Evolutionary conservation across 192 early-diverging fungal genomes (phyloP).

Genomic region (Chytriomyces sp.): DNA sequence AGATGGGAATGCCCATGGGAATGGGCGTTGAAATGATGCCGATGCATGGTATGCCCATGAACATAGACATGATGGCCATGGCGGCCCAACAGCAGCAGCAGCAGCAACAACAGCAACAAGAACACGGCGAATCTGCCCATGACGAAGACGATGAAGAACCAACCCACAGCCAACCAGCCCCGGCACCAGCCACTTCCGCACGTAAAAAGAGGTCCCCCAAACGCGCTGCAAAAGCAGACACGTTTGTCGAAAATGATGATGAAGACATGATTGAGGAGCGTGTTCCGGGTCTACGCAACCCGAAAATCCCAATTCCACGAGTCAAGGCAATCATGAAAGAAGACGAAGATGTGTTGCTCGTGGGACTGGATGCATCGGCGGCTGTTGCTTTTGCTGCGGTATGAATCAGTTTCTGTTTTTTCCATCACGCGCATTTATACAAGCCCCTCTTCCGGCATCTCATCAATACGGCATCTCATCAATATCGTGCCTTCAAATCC

Average conservation of each 20-base stretch:
- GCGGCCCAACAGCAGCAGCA: not conserved
- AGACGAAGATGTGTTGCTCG: conserved; percentile 23
- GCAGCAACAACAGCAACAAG: not conserved
- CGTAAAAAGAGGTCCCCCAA: not conserved
- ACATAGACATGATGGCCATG: not conserved
- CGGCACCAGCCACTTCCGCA: not conserved
- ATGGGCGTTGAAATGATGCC: not conserved
- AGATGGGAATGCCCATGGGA: not conserved
- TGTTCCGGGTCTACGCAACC: not conserved
- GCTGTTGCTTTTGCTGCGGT: conserved; percentile 23
- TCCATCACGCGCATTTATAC: conserved; percentile 4
- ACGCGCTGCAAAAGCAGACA: not conserved
- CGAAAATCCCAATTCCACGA: conserved; percentile 27
- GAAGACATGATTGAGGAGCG: conserved; percentile 1
- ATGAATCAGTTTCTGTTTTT: conserved; percentile 1
- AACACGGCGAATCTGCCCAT: not conserved
- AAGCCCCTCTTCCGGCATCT: not conserved
- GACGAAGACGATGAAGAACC: not conserved
- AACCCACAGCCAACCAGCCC: not conserved
- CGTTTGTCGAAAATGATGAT: not conserved
- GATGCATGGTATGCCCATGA: not conserved
- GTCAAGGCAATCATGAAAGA: conserved; percentile 36
- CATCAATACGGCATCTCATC: not conserved
- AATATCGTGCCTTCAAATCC: not conserved
- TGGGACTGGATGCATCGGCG: conserved; percentile 3